Evolutionary conservation across 768 basidiomycete genomes (phyloP).

Genomic region (Chalciporus pseudorubinellus): DNA sequence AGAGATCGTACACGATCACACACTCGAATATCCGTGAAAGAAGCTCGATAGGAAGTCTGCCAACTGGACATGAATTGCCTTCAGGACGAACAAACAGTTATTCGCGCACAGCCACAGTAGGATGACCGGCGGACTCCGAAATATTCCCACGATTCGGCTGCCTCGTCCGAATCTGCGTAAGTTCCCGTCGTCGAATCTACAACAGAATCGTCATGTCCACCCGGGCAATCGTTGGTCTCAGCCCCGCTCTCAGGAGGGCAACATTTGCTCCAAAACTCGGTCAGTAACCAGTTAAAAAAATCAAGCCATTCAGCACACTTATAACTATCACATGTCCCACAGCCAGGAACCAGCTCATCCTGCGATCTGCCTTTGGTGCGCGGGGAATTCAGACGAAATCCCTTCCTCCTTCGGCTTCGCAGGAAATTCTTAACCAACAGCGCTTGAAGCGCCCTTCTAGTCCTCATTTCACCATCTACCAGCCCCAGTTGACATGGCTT

Average conservation of each 20-base stretch:
- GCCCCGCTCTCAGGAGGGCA: constrained; percentile 52
- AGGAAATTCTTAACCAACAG: constrained; percentile 80
- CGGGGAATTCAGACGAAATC: constrained; percentile 67
- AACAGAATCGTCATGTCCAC: constrained; percentile 36
- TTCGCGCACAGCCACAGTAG: not conserved
- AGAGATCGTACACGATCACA: constrained; percentile 35
- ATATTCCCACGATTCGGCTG: constrained; percentile 20
- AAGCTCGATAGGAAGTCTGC: constrained; percentile 51
- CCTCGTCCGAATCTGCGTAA: not conserved
- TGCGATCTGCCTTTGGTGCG: constrained; percentile 13
- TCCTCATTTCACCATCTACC: constrained; percentile 97
- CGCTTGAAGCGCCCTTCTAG: constrained; percentile 85
- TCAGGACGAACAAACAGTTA: no score
- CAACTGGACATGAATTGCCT: constrained; percentile 41
- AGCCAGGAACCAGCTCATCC: constrained; percentile 44
- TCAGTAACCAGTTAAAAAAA: constrained; percentile 12
- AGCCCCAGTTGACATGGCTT: constrained; percentile 90
- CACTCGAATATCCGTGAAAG: constrained; percentile 50
- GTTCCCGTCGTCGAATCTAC: not conserved
- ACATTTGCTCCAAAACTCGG: constrained; percentile 37
- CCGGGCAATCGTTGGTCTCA: constrained; percentile 54
- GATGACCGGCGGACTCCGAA: not conserved
- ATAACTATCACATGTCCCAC: not conserved
- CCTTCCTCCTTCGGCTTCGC: constrained; percentile 53
- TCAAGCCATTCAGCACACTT: not conserved